Evolutionary conservation across 192 early-diverging fungal species (phyloP), one percentile per base, ranked within the genome.

Genomic region (Nowakowskiella sp.): DNA sequence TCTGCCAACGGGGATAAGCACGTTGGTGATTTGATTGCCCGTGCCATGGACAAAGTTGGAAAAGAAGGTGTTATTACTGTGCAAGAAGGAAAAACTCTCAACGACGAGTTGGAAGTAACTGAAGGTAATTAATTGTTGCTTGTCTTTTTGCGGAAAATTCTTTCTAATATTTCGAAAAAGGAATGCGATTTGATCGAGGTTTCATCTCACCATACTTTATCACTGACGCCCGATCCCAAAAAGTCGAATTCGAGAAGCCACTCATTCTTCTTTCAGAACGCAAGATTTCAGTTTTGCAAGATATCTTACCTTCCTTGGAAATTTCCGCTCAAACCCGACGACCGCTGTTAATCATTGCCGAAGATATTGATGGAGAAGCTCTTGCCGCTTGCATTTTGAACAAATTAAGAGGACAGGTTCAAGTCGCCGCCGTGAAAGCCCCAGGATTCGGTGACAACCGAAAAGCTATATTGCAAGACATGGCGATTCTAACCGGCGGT

Each of bases 21-120:
- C 60, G 88, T 99, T 30, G 97, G 97, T 53, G 71, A 81, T 49
- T 67, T 98, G 74, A 93, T 99, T 76, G 94, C 97, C 46, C 88
- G 90, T 58, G 97, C 97, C 29, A 99, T 99, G 97, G 94, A 99
- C 74, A 97, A 97, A 84, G 97, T 99, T 55, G 97, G 97, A 56
- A 99, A 99, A 78, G 97, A 99, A 77, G 97, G 97, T 57, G 97
- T 97, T 31, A 99, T 99, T 73, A 99, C 94, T 2, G 90, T 95
- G 65, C 91, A 94, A 82, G 97, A 97, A 73, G 97, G 97, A 64
- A 98, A 97, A 80, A 99, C 97, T 44, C 85, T 97, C 49, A 85
- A 90, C n/a, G 97, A 99, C 68, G 93, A 99, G 78, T 78, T 99
- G 34, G 92, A 93, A 65, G 87, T 99, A 75, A 99, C 97, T 46